These are phyloP conservation scores for Boletus rubroflammeus DNA, from an alignment of 768 basidiomycete genomes.

Conservation along the genomic window DNA sequence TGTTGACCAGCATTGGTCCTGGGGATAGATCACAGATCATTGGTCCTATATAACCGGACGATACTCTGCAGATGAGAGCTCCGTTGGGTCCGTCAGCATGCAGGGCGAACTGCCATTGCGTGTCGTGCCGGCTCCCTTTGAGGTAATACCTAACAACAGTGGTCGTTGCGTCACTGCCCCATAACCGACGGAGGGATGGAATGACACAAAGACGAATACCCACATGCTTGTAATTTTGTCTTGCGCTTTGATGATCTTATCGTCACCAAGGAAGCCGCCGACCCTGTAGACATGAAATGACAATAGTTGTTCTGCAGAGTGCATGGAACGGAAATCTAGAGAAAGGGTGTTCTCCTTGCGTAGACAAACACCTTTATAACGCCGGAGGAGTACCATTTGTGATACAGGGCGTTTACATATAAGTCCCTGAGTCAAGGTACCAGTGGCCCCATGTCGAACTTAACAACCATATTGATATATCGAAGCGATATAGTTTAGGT, in stretches of 20 bases:
- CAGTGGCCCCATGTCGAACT: background rate
- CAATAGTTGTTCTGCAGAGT: background rate
- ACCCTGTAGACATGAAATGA: conserved; percentile 28
- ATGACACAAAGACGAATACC: background rate
- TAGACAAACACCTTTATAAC: background rate
- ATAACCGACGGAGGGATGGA: background rate
- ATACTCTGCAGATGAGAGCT: conserved; percentile 17
- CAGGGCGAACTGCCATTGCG: conserved; percentile 21
- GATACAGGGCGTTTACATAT: background rate
- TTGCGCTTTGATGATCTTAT: conserved; percentile 24
- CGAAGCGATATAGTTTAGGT: background rate
- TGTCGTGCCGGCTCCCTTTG: conserved; percentile 12
- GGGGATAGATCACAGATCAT: conserved; percentile 1
- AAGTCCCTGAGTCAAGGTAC: background rate
- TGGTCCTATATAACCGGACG: conserved; percentile 20
- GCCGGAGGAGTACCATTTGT: background rate
- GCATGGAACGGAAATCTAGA: background rate
- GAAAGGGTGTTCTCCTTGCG: background rate
- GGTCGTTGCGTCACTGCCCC: background rate
- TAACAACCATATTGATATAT: background rate
- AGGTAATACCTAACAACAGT: conserved; percentile 21
- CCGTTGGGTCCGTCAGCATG: conserved; percentile 19
- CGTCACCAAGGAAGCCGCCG: conserved; percentile 24
- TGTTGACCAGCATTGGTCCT: conserved; percentile 12
- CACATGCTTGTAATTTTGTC: conserved; percentile 23